Base-by-base conservation (phyloP, 2,329 filamentous ascomycete genomes). In the Boeremia lycopersici region DNA sequence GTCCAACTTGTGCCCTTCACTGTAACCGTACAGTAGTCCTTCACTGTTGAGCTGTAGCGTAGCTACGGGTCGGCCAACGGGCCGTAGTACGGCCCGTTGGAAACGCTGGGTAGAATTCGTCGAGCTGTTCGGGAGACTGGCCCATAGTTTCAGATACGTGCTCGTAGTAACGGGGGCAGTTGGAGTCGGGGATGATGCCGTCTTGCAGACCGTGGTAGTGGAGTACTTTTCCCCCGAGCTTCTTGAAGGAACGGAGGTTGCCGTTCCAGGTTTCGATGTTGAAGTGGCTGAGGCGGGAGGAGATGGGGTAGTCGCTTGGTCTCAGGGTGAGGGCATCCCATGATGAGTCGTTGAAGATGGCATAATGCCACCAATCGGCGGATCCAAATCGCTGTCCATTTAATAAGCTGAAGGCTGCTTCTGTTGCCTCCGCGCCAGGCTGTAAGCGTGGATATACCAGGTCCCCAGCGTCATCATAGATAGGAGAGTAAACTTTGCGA, bases 401-500 rank as follows among this genome's bases (percentile, higher is more conserved):
- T 53, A 75, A 74, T 54, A 78, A 79, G 2, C 61, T 55, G 60
- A 79, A 81, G 1, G 77, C 69, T 7, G 56, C 28, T 53, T 76
- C 77, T 34, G 73, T 62, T 12, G 74, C 61, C 59, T 80, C 77
- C 13, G 73, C 72, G 26, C 80, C 78, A 15, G 77, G 78, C 51
- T 80, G 74, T 65, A 81, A 75, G 6, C 72, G 67, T 8, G 79
- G 79, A 61, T 76, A 82, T 17, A 81, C 71, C 6, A 81, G 64
- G 5, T 67, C 62, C 38, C 78, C 78, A 39, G 76, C 29, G 6
- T 64, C 8, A 65, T 68, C 53, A 73, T 68, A 63, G 73, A 73
- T 48, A 53, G 58, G 74, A 74, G 59, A 72, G 64, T 75, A 79
- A 33, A 78, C 70, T 1, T 73, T 50, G 31, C 70, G 65, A n/a